Percentiles rank a stretch among this genome's conserved stretches.
Evolutionary conservation across 2,329 filamentous ascomycete genomes (phyloP).

Genomic region (Pseudogymnoascus sp.): DNA sequence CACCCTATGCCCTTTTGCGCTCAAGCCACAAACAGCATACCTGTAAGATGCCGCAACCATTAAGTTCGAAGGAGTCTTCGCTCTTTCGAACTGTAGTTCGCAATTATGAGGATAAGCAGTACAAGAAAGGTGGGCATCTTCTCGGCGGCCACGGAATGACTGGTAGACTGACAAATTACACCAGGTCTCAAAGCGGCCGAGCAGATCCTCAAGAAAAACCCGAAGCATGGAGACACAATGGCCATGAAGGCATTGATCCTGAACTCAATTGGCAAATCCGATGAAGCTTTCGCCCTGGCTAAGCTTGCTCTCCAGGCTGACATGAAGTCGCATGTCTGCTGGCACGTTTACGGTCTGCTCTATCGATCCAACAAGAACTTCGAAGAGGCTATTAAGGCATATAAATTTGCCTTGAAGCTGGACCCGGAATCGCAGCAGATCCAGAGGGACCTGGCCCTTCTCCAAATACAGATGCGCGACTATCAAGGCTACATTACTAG

Average conservation of each 20-base stretch:
- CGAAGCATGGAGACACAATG: conserved; percentile 94
- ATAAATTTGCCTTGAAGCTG: conserved; percentile 87
- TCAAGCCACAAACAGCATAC: conserved; percentile 7
- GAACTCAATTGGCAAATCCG: conserved; percentile 82
- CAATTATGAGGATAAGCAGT: conserved; percentile 96
- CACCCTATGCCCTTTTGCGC: neutral
- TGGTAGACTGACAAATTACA: conserved; percentile 17
- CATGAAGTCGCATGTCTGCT: conserved; percentile 99
- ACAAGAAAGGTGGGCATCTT: conserved; percentile 63
- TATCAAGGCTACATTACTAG: conserved; percentile 90
- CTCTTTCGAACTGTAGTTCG: conserved; percentile 93
- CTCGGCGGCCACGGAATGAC: conserved; percentile 12
- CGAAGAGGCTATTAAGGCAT: conserved; percentile 97
- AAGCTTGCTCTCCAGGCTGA: conserved; percentile 90
- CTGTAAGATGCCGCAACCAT: conserved; percentile 57
- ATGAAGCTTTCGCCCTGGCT: conserved; percentile 88
- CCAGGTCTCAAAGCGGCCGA: conserved; percentile 85
- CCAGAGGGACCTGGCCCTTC: conserved; percentile 81
- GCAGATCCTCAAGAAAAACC: conserved; percentile 89
- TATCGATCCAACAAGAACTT: conserved; percentile 96
- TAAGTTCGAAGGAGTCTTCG: conserved; percentile 81
- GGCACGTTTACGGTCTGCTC: conserved; percentile 95
- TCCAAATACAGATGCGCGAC: conserved; percentile 95
- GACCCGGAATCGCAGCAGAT: conserved; percentile 95
- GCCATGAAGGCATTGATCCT: conserved; percentile 98